Percentiles rank a stretch among this genome's conserved stretches.
Conservation (phyloP, 2,329 filamentous ascomycete species). For the Xylaria sp. region DNA sequence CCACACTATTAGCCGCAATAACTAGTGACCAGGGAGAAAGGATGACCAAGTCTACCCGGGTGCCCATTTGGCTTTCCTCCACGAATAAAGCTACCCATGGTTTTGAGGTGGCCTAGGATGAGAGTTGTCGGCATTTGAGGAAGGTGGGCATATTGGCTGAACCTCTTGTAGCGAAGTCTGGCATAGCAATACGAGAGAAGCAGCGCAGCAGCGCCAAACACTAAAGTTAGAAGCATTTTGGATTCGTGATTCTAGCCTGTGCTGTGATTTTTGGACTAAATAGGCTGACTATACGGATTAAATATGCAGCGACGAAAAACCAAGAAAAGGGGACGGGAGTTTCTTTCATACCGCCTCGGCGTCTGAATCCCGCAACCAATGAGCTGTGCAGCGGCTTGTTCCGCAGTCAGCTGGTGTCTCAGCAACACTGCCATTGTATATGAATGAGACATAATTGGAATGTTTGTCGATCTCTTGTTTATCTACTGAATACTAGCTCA, state of each 20-base stretch:
- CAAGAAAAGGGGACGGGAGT: too few species aligned
- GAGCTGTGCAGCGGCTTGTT: too few species aligned
- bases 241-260: neutral
- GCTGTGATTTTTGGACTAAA: too few species aligned
- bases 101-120: slow-evolving; percentile 30
- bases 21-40: neutral
- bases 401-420: too few species aligned
- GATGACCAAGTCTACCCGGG: slow-evolving; percentile 19
- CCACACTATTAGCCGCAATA: neutral
- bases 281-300: too few species aligned
- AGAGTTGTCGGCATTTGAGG: slow-evolving; percentile 32
- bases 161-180: slow-evolving; percentile 27
- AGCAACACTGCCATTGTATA: too few species aligned
- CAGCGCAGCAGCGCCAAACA: slow-evolving; percentile 1
- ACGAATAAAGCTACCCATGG: slow-evolving; percentile 25
- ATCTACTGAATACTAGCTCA: too few species aligned
- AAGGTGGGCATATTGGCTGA: slow-evolving; percentile 33
- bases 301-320: too few species aligned
- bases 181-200: slow-evolving; percentile 20
- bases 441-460: too few species aligned
- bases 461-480: too few species aligned
- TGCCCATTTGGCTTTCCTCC: slow-evolving; percentile 24
- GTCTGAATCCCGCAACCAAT: too few species aligned
- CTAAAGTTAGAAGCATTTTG: slow-evolving; percentile 26
- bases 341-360: too few species aligned